These are phyloP conservation scores for Clarireedia hainanense DNA, from an alignment of 2,329 filamentous ascomycete species.

Conservation along the genomic window DNA sequence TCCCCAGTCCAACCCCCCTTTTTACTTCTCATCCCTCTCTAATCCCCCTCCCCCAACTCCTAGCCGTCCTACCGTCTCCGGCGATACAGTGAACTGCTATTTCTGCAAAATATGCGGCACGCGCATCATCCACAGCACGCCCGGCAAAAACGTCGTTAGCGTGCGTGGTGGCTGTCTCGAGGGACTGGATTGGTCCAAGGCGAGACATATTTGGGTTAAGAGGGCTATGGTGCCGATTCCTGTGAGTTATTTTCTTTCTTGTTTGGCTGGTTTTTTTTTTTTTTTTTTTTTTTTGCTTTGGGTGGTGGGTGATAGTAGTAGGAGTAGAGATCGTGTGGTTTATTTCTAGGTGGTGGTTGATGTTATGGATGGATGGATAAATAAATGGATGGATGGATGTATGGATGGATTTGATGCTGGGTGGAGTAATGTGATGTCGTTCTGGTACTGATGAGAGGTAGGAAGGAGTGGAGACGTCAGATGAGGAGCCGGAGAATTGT, in stretches of 20 bases:
- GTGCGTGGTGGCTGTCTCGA: constrained; percentile 62
- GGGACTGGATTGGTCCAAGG: constrained; percentile 50
- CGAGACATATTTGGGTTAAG: constrained; percentile 47
- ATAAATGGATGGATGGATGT: background rate
- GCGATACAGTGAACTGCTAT: constrained; percentile 52
- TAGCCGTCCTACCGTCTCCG: constrained; percentile 49
- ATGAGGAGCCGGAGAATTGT: constrained; percentile 38
- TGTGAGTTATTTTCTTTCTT: background rate
- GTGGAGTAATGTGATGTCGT: background rate
- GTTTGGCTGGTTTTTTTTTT: background rate
- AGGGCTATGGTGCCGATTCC: constrained; percentile 55
- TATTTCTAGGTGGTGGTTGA: no score
- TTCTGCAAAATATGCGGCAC: constrained; percentile 62
- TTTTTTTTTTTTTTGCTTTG: background rate
- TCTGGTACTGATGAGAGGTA: background rate
- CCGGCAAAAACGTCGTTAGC: constrained; percentile 52
- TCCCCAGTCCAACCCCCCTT: background rate
- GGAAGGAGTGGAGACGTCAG: constrained; percentile 50
- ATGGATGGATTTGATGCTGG: background rate
- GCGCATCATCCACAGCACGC: constrained; percentile 53
- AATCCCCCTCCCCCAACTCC: background rate
- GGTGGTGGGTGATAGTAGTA: background rate
- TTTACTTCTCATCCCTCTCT: constrained; percentile 1
- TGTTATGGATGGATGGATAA: no score
- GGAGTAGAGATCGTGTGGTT: background rate